A percentile compares a stretch with the other conserved stretches of the same genome.
Evolutionary conservation across 164 flowering plant species (phyloP).

Genomic region (Sextonia rubra): DNA sequence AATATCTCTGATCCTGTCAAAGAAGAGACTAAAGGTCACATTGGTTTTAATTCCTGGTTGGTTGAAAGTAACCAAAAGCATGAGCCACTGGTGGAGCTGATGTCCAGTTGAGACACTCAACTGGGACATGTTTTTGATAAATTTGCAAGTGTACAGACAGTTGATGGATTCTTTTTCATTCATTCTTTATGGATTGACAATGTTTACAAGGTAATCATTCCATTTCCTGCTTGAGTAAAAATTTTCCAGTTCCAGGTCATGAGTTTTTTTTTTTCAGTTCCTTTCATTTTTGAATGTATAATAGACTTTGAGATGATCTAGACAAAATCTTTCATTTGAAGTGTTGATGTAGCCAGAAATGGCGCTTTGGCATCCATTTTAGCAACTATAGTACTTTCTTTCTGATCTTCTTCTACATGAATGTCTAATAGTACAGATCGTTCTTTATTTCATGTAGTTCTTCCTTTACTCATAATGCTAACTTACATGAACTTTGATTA

Average conservation of each 20-base stretch:
- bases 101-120: constrained; percentile 12
- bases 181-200: constrained; percentile 16
- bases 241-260: background rate
- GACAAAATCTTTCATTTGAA: background rate
- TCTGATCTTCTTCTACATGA: constrained; percentile 2
- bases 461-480: background rate
- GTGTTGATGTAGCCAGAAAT: background rate
- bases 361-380: background rate
- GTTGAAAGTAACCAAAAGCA: constrained; percentile 20
- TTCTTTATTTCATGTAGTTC: background rate
- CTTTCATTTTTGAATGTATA: constrained; percentile 7
- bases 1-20: constrained; percentile 59
- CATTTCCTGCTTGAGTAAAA: constrained; percentile 5
- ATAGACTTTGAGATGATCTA: background rate
- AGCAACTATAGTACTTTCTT: background rate
- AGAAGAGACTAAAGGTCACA: constrained; percentile 28
- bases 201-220: constrained; percentile 8
- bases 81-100: constrained; percentile 24
- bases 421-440: constrained; percentile 5
- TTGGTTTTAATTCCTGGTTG: constrained; percentile 29
- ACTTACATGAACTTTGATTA: background rate
- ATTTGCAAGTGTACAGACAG: constrained; percentile 34
- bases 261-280: background rate
- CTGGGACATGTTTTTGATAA: constrained; percentile 1
- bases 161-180: constrained; percentile 24